Evolutionary conservation across 805 yeast genomes (phyloP).

Genomic region (Saccharomycopsis sp.): DNA sequence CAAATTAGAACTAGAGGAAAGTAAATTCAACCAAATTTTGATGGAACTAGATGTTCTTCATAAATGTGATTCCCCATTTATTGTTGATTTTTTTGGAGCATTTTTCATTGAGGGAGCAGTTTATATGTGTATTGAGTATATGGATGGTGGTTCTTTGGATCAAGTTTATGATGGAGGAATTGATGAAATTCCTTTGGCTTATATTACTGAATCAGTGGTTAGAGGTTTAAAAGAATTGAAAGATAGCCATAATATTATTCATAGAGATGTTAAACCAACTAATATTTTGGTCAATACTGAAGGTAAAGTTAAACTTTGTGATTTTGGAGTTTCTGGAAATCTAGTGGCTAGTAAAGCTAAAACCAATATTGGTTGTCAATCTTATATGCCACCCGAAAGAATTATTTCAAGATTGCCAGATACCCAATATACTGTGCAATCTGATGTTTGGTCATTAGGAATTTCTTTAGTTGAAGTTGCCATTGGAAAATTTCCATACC

Average conservation of each 20-base stretch:
- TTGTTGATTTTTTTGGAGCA: slow-evolving; percentile 96
- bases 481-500: slow-evolving; percentile 89
- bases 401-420: slow-evolving; percentile 61
- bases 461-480: slow-evolving; percentile 80
- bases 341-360: slow-evolving; percentile 90
- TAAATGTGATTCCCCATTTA: slow-evolving; percentile 80
- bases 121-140: slow-evolving; percentile 94
- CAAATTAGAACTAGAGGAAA: slow-evolving; percentile 82
- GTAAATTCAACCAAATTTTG: slow-evolving; percentile 85
- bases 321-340: slow-evolving; percentile 94
- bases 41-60: slow-evolving; percentile 95
- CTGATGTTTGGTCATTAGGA: slow-evolving; percentile 94
- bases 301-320: slow-evolving; percentile 90
- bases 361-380: slow-evolving; percentile 95
- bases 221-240: slow-evolving; percentile 75
- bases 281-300: slow-evolving; percentile 72
- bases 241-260: slow-evolving; percentile 86
- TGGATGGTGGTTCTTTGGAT: slow-evolving; percentile 95
- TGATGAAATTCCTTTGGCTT: slow-evolving; percentile 72
- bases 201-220: slow-evolving; percentile 69
- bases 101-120: slow-evolving; percentile 97
- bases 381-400: slow-evolving; percentile 98
- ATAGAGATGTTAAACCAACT: slow-evolving; percentile 95
- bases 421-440: slow-evolving; percentile 79
- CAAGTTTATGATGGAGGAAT: slow-evolving; percentile 67